phyloP scores from a whole-genome alignment of 2,329 filamentous ascomycete genomes.

The Epichloe elymi region DNA sequence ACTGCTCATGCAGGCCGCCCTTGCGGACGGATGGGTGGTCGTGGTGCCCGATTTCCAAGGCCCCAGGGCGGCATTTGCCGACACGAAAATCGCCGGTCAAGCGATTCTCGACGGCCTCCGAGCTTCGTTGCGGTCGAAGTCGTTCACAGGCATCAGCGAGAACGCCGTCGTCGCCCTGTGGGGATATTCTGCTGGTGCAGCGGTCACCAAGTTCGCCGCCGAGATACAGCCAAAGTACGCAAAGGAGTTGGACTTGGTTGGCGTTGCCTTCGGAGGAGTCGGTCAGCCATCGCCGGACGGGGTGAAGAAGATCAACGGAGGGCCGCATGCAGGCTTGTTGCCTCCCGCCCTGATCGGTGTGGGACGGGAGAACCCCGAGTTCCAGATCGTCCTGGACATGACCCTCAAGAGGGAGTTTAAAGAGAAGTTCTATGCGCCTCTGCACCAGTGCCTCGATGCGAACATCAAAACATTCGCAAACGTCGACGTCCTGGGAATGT shows the following conservation, averaged over 20 bases:
- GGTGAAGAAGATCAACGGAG: not conserved
- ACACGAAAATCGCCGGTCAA: not conserved
- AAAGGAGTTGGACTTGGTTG: not conserved
- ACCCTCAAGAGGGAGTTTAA: not conserved
- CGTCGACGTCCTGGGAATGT: not conserved
- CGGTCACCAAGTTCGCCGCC: not conserved
- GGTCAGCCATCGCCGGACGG: too few relatives aligned
- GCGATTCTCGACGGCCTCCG: not conserved
- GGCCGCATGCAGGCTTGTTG: not conserved
- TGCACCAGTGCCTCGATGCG: not conserved
- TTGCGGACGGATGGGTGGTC: conserved; percentile 1
- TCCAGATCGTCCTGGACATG: not conserved
- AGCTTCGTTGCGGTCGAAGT: not conserved
- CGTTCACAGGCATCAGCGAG: not conserved
- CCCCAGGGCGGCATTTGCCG: not conserved
- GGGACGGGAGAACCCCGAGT: not conserved
- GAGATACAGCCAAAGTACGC: not conserved
- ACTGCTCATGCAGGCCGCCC: not conserved
- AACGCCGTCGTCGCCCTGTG: not conserved
- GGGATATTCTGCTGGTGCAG: not conserved
- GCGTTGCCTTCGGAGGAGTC: not conserved
- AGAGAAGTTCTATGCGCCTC: not conserved
- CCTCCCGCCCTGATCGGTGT: not conserved
- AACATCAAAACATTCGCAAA: not conserved
- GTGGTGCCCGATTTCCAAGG: not conserved